Evolutionary conservation across 78 protist species (phyloP), one percentile per base, ranked within the genome.

Genomic region (Dictyostelium firmibasis): DNA sequence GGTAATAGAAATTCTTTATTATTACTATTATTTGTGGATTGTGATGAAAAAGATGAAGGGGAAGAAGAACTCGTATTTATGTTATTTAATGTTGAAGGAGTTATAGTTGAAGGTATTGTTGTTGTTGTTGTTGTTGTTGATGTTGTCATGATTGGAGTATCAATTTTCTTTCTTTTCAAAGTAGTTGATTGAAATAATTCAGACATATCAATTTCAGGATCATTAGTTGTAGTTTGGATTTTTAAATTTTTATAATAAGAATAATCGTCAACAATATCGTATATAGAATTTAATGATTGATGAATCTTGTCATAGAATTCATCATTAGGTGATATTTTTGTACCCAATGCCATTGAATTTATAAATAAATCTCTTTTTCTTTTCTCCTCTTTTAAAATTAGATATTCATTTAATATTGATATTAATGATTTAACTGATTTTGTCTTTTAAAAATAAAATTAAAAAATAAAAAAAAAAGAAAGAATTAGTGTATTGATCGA

Each of bases 331-430:
- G 47, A 44, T 62, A 89, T 25, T 9, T 60, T 60, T 6, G 69
- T 18, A 23, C 44, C 16, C 14, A 57, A 20, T 29, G 47, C 23
- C 5, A 89, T 7, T 25, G 81, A 62, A n/a, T 33, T 27, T n/a
- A 62, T 36, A 44, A 81, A 89, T 43, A 29, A 18, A 44, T 89
- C 94, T 50, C 74, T 78, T 81, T 64, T 89, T 38, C 72, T 35
- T 47, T 89, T 89, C 3, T 57, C 70, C 11, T 89, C 94, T 33
- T 89, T 89, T 33, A 89, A 64, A 5, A 81, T 27, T 23, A 89
- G 43, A 33, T 89, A 89, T 81, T 89, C 94, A 69, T 89, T 89
- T 14, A 89, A 43, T 11, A 89, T 89, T 14, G 77, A 41, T 38
- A 85, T 14, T 2, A 89, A 29, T n/a, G 78, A 64, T 81, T 89